Evolutionary conservation across 1,139 yeast species (phyloP).

Genomic region (Taphrina populina): DNA sequence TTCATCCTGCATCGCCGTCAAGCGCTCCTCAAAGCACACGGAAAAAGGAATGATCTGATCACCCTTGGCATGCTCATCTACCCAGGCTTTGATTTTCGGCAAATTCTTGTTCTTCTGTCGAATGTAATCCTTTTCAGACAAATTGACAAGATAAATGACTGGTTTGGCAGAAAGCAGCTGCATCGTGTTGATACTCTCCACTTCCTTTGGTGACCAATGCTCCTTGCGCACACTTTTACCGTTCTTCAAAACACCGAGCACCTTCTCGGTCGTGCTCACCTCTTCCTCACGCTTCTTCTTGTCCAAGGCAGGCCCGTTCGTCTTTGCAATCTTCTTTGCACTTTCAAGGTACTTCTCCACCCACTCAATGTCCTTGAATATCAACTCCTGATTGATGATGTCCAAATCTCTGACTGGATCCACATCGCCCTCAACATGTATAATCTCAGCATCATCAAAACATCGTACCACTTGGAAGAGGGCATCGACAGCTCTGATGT

Average conservation of each 20-base stretch:
- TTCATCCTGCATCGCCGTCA: conserved; percentile 82
- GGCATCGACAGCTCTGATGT: conserved; percentile 97
- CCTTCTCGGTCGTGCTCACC: conserved; percentile 72
- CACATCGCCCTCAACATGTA: conserved; percentile 97
- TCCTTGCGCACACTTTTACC: conserved; percentile 85
- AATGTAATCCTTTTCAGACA: conserved; percentile 88
- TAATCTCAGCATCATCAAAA: conserved; percentile 96
- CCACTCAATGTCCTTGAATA: conserved; percentile 95
- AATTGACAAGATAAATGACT: conserved; percentile 87
- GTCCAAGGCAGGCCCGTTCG: conserved; percentile 95
- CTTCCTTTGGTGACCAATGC: conserved; percentile 85
- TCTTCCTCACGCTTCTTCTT: conserved; percentile 94
- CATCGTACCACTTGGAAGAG: conserved; percentile 97
- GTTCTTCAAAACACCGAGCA: conserved; percentile 68
- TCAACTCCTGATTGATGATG: conserved; percentile 84
- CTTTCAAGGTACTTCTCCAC: conserved; percentile 86
- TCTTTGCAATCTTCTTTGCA: conserved; percentile 78
- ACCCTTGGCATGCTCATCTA: conserved; percentile 89
- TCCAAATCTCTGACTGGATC: conserved; percentile 94
- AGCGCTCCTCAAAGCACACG: conserved; percentile 87
- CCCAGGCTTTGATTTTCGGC: conserved; percentile 92
- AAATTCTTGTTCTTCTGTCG: conserved; percentile 98
- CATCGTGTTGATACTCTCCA: conserved; percentile 84
- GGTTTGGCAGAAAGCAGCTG: conserved; percentile 85
- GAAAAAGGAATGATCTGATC: conserved; percentile 92